Evolutionary conservation across 2,329 filamentous ascomycete genomes (phyloP), one percentile per base, ranked within the genome.

Genomic region (Apiospora sp.): DNA sequence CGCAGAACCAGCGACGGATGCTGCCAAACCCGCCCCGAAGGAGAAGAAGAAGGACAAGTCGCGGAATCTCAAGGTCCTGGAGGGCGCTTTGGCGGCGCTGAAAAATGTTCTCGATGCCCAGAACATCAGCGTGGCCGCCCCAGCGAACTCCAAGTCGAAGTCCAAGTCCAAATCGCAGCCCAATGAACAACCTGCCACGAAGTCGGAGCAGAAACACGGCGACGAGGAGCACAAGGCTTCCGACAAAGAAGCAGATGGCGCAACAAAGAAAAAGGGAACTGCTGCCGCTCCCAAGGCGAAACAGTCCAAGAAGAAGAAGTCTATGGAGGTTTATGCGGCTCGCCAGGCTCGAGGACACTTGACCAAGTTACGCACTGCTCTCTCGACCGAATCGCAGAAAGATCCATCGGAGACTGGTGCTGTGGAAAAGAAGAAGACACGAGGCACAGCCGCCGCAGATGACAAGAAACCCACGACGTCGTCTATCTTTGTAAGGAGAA

Each of bases 1-100:
- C 78, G 54, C 78, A 76, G 49, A 76, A 75, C 49, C 74, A 1
- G 4, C 8, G n/a, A 14, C 34, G 10, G 19, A 44, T 16, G 1
- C 14, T 43, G 19, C 34, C 4, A 51, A 70, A 16, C 10, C n/a
- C 14, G 27, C 19, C 14, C 24, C 24, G 48, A 58, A 41, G 27
- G 51, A 37, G 27, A 68, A 74, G 68, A 37, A 68, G 16, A 24
- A 68, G 10, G 75, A 78, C 70, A 70, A 71, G 43, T 43, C 73
- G 61, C 77, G 78, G 58, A 79, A 83, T 71, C 75, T 82, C 67
- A 76, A 81, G 37, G 77, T 81, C 2, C 75, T 85, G 13, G 74
- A 81, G 54, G 83, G 82, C 22, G 83, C 83, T 19, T 75, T 86
- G 69, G 74, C 77, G 19, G 79, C 83, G 4, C 74, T 86, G 69